These are phyloP conservation scores for Sporothrix sp. DNA, from an alignment of 2,329 filamentous ascomycete genomes.

Conservation along the genomic window DNA sequence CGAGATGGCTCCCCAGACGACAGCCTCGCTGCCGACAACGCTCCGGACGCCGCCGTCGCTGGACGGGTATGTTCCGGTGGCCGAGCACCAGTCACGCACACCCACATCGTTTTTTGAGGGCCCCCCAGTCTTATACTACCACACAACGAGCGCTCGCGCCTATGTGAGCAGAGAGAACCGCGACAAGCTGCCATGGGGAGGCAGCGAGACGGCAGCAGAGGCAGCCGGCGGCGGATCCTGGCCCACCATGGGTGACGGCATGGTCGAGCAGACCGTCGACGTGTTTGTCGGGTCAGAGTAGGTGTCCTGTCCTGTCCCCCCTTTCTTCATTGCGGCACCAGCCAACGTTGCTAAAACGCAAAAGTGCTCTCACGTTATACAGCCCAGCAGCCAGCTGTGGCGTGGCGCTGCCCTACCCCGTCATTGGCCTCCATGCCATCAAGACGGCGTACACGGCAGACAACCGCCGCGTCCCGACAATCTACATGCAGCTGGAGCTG, in stretches of 20 bases:
- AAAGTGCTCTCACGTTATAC: constrained; percentile 55
- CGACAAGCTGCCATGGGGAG: constrained; percentile 45
- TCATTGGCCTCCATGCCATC: constrained; percentile 66
- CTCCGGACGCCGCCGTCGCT: constrained; percentile 47
- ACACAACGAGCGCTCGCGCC: constrained; percentile 46
- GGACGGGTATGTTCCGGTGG: constrained; percentile 53
- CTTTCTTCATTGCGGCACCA: too few species aligned
- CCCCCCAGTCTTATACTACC: constrained; percentile 61
- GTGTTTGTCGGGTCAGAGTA: constrained; percentile 52
- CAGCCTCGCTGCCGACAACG: constrained; percentile 33
- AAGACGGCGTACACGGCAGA: constrained; percentile 42
- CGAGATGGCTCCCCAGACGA: constrained; percentile 9
- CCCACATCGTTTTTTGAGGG: constrained; percentile 61
- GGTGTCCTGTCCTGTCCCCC: constrained; percentile 19
- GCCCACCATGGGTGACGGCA: constrained; percentile 23
- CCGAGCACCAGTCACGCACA: constrained; percentile 62
- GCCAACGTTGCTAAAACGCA: too few species aligned
- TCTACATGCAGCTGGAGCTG: constrained; percentile 62
- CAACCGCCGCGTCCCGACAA: constrained; percentile 32
- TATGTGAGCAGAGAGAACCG: constrained; percentile 47
- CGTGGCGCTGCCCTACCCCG: constrained; percentile 61
- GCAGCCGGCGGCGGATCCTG: constrained; percentile 25
- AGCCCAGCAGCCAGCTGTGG: constrained; percentile 48
- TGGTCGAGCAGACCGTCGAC: constrained; percentile 41
- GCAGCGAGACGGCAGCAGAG: constrained; percentile 26